A percentile compares a stretch with the other conserved stretches of the same genome.
phyloP scores from a whole-genome alignment of 495 filamentous ascomycete species.

The Annulohypoxylon nitens region DNA sequence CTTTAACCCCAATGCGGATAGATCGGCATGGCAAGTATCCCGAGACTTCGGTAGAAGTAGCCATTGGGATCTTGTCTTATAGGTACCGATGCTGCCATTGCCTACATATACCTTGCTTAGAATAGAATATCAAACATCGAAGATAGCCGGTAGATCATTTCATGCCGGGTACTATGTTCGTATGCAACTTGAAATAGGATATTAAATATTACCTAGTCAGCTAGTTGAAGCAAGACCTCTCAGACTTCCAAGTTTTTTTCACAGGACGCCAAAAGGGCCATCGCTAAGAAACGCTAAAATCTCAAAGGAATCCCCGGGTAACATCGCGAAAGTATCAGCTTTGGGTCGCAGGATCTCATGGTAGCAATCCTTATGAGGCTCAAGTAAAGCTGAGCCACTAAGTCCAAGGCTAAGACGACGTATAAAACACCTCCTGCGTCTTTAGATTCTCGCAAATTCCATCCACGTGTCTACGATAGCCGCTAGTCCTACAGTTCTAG shows the following conservation, averaged over 20 bases:
- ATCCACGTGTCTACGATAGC: not conserved
- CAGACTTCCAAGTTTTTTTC: not conserved
- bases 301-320: not conserved
- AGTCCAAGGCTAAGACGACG: not conserved
- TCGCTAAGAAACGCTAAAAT: not conserved
- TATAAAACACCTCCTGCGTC: slow-evolving; percentile 16
- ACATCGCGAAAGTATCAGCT: slow-evolving; percentile 14
- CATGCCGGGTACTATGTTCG: not conserved
- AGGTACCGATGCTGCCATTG: not conserved
- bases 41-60: slow-evolving; percentile 27
- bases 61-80: not conserved
- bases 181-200: not conserved
- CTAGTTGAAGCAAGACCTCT: not conserved
- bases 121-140: not conserved
- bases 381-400: slow-evolving; percentile 24
- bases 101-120: not conserved
- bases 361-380: slow-evolving; percentile 25
- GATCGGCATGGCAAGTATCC: slow-evolving; percentile 31
- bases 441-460: slow-evolving; percentile 9
- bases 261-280: not conserved
- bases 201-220: not conserved
- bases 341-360: slow-evolving; percentile 14
- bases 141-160: not conserved
- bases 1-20: slow-evolving; percentile 27
- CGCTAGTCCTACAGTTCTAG: not conserved